These are phyloP conservation scores for Echeveria elegans DNA, from an alignment of 164 flowering plant genomes.

Conservation along the genomic window DNA sequence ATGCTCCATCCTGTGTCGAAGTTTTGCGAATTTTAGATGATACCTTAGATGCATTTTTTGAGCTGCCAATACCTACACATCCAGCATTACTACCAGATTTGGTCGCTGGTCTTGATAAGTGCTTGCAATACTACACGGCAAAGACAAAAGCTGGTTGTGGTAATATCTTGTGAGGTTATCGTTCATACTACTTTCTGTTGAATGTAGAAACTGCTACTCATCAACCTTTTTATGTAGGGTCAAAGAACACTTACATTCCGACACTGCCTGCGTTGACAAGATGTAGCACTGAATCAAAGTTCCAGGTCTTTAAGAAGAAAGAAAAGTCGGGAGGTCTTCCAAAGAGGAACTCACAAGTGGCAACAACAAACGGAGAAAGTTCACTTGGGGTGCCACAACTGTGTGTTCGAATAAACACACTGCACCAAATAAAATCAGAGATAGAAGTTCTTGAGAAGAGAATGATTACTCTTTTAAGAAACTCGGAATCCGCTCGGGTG, in stretches of 20 bases:
- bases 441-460: slow-evolving; percentile 57
- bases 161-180: slow-evolving; percentile 18
- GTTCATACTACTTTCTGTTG: neutral
- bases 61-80: slow-evolving; percentile 86
- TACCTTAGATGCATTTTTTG: slow-evolving; percentile 80
- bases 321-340: slow-evolving; percentile 45
- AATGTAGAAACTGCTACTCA: slow-evolving; percentile 5
- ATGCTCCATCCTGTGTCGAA: slow-evolving; percentile 85
- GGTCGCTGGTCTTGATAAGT: slow-evolving; percentile 69
- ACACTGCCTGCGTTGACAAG: slow-evolving; percentile 90
- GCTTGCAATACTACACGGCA: slow-evolving; percentile 67
- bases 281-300: slow-evolving; percentile 65
- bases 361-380: slow-evolving; percentile 45
- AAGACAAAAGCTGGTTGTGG: slow-evolving; percentile 98
- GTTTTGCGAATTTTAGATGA: slow-evolving; percentile 68
- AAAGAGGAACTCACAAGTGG: slow-evolving; percentile 58
- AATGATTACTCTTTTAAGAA: slow-evolving; percentile 40
- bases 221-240: slow-evolving; percentile 39
- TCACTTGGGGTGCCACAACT: slow-evolving; percentile 52
- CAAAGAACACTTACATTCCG: slow-evolving; percentile 64
- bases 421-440: slow-evolving; percentile 55
- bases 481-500: slow-evolving; percentile 49
- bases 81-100: slow-evolving; percentile 86
- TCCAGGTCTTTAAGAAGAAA: slow-evolving; percentile 77
- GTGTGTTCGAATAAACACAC: slow-evolving; percentile 78